Evolutionary conservation across 331 rosid species (phyloP).

Genomic region (Quercus phellos): DNA sequence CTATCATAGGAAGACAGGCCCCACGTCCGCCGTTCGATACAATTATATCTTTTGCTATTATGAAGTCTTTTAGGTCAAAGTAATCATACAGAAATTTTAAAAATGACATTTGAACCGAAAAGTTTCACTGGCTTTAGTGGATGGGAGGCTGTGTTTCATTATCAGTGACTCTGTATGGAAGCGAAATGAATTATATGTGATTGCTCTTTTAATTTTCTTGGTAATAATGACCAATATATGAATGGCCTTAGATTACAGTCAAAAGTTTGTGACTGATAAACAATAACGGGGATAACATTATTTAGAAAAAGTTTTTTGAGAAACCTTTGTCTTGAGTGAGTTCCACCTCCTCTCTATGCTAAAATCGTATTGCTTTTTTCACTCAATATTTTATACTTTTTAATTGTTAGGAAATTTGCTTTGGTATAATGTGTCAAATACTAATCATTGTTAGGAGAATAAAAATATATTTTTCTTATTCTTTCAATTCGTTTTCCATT

Average conservation of each 20-base stretch:
- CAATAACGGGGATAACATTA: neutral
- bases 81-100: slow-evolving; percentile 35
- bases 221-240: slow-evolving; percentile 1
- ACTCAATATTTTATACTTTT: neutral
- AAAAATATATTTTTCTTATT: no score
- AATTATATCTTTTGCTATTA: slow-evolving; percentile 45
- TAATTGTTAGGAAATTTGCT: neutral
- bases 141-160: slow-evolving; percentile 16
- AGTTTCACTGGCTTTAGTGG: slow-evolving; percentile 43
- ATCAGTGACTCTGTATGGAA: slow-evolving; percentile 2
- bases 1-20: slow-evolving; percentile 43
- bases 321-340: slow-evolving; percentile 4
- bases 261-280: neutral
- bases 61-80: slow-evolving; percentile 57
- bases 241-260: slow-evolving; percentile 7
- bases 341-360: neutral
- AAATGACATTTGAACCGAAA: slow-evolving; percentile 24
- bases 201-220: slow-evolving; percentile 13
- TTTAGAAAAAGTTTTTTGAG: neutral
- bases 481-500: no score
- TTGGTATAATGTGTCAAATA: neutral
- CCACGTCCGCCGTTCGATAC: slow-evolving; percentile 57
- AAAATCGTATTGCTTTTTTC: neutral
- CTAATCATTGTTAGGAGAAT: no score
- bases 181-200: slow-evolving; percentile 16